Evolutionary conservation across 768 basidiomycete genomes (phyloP).

Genomic region (Trametes coccinea): DNA sequence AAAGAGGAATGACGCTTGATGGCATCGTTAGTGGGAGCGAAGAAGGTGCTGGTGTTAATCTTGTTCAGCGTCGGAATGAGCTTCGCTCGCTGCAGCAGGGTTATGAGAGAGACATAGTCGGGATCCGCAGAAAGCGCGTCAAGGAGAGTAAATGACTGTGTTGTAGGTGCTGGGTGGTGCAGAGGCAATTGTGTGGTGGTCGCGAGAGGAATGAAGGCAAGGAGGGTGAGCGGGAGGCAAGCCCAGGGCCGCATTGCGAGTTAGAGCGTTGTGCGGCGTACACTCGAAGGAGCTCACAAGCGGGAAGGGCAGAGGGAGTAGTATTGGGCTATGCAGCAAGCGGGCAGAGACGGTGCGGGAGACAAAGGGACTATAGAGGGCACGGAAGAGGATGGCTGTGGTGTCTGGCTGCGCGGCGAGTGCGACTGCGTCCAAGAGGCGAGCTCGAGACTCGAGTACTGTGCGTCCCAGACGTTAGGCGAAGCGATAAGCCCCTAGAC

Average conservation of each 20-base stretch:
- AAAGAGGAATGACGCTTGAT: slow-evolving; percentile 50
- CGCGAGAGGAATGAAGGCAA: slow-evolving; percentile 35
- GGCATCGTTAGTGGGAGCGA: slow-evolving; percentile 95
- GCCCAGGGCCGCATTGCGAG: slow-evolving; percentile 36
- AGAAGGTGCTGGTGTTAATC: slow-evolving; percentile 81
- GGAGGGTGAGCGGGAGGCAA: slow-evolving; percentile 38
- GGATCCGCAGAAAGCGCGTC: slow-evolving; percentile 74
- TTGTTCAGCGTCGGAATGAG: slow-evolving; percentile 91
- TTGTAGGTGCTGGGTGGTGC: slow-evolving; percentile 26
- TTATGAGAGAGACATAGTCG: slow-evolving; percentile 75
- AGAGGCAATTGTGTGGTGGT: slow-evolving; percentile 38
- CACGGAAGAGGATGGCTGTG: slow-evolving; percentile 9
- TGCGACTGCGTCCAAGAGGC: background rate
- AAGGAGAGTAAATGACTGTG: slow-evolving; percentile 62
- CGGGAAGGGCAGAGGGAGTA: too few relatives aligned
- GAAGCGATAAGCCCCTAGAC: too few relatives aligned
- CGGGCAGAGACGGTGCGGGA: background rate
- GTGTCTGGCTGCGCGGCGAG: slow-evolving; percentile 15
- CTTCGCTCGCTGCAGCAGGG: slow-evolving; percentile 77
- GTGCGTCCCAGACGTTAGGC: too few relatives aligned
- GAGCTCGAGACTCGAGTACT: background rate
- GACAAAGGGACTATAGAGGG: slow-evolving; percentile 1
- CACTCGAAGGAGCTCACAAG: background rate
- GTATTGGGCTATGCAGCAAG: too few relatives aligned
- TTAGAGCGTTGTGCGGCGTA: background rate